A percentile compares a stretch with the other conserved stretches of the same genome.
Conservation (phyloP, 2,329 filamentous ascomycete species). For the Diplodia mutila region DNA sequence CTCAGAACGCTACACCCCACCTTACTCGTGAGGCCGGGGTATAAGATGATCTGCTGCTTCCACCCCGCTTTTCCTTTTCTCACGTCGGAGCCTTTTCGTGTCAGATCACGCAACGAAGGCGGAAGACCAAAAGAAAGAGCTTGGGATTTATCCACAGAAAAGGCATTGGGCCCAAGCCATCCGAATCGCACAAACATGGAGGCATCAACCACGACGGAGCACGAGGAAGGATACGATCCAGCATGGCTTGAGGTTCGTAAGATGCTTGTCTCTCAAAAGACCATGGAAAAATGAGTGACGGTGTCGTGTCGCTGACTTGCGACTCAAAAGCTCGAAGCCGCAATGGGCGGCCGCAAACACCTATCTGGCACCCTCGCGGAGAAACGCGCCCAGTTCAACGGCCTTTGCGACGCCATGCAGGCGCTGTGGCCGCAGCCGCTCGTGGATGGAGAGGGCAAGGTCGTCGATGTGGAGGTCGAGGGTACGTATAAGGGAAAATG, state of each 20-base stretch:
- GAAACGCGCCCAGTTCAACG: background rate
- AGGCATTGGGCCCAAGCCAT: background rate
- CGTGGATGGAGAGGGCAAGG: background rate
- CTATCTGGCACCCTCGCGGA: background rate
- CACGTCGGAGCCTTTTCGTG: background rate
- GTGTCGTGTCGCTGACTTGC: background rate
- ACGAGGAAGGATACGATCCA: background rate
- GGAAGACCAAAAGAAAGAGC: background rate
- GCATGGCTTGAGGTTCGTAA: slow-evolving; percentile 6
- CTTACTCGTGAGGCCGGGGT: background rate
- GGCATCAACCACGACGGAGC: background rate
- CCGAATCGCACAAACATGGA: background rate
- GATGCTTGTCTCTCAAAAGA: background rate
- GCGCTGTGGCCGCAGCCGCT: background rate
- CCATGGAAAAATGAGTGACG: too few relatives aligned
- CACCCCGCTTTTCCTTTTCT: background rate
- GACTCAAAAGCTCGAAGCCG: background rate
- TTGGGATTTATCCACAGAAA: background rate
- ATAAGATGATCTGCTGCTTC: background rate
- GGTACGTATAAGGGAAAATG: background rate
- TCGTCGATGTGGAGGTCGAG: background rate
- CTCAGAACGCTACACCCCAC: background rate
- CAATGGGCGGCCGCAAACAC: slow-evolving; percentile 6
- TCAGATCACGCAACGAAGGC: background rate
- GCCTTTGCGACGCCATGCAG: background rate